phyloP scores from a whole-genome alignment of 1,284 basidiomycete species.

The Pseudozyma thailandica region DNA sequence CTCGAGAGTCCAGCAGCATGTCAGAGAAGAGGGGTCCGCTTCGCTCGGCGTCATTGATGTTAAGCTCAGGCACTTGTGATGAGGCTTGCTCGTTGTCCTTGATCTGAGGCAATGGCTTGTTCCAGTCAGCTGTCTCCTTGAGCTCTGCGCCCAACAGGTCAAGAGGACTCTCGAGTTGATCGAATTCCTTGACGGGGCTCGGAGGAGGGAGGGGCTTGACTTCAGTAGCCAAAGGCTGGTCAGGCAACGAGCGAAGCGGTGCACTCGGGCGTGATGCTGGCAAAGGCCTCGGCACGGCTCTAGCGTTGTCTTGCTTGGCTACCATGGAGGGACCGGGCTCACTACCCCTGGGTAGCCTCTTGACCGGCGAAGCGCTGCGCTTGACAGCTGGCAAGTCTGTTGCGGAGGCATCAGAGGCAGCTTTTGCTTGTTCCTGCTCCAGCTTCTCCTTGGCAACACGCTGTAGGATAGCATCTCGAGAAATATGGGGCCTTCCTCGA shows the following conservation, averaged over 20 bases:
- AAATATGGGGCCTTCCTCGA: conserved; percentile 61
- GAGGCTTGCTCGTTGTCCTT: background rate
- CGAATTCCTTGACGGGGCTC: conserved; percentile 48
- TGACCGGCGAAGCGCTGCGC: conserved; percentile 15
- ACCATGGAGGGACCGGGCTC: conserved; percentile 25
- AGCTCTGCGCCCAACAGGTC: conserved; percentile 56
- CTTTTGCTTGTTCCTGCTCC: conserved; percentile 32
- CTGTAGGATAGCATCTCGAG: conserved; percentile 62
- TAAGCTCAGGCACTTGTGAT: conserved; percentile 3
- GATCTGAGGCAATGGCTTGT: conserved; percentile 2
- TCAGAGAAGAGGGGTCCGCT: conserved; percentile 11
- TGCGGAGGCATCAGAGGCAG: background rate
- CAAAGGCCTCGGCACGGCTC: background rate
- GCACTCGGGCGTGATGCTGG: conserved; percentile 35
- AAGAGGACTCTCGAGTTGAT: conserved; percentile 45
- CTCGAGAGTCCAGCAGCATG: conserved; percentile 1
- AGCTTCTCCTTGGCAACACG: conserved; percentile 59
- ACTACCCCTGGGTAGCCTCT: conserved; percentile 30
- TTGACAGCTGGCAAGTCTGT: conserved; percentile 8
- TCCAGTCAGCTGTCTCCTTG: conserved; percentile 24
- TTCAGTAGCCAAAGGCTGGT: conserved; percentile 26
- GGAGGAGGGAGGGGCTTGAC: conserved; percentile 43
- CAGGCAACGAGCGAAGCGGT: conserved; percentile 8
- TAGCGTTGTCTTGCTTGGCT: background rate
- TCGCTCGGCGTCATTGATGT: conserved; percentile 6